Conservation (phyloP, 345 rosid species). For the Adansonia digitata region DNA sequence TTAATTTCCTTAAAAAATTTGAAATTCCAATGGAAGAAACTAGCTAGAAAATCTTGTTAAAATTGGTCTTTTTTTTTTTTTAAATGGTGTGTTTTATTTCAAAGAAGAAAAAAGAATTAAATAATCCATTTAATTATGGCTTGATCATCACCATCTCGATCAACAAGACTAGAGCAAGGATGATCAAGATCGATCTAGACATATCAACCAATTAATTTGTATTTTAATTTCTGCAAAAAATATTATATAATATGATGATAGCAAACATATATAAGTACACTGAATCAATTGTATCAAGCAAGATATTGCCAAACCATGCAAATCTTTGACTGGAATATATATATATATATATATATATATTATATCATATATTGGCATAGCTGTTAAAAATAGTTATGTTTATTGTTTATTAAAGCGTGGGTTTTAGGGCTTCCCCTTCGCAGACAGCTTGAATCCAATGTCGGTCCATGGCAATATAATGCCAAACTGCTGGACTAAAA, state of each 20-base stretch:
- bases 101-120: too few species aligned
- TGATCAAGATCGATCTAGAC: neutral
- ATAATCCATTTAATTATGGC: too few species aligned
- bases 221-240: too few species aligned
- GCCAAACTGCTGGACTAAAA: constrained; percentile 1
- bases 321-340: neutral
- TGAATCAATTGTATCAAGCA: neutral
- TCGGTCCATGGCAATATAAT: neutral
- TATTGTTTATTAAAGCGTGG: neutral
- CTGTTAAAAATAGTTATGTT: neutral
- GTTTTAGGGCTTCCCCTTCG: neutral
- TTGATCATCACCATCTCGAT: too few species aligned
- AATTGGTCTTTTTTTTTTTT: too few species aligned
- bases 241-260: too few species aligned
- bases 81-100: too few species aligned
- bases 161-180: too few species aligned
- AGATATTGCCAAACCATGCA: neutral
- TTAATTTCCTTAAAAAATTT: too few species aligned
- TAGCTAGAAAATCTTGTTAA: too few species aligned
- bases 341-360: too few species aligned
- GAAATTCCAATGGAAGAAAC: too few species aligned
- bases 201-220: neutral
- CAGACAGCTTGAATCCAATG: constrained; percentile 4
- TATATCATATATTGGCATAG: neutral
- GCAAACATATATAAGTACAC: neutral